Evolutionary conservation across 2,329 filamentous ascomycete species (phyloP).

Genomic region (Colletotrichum simmondsii): DNA sequence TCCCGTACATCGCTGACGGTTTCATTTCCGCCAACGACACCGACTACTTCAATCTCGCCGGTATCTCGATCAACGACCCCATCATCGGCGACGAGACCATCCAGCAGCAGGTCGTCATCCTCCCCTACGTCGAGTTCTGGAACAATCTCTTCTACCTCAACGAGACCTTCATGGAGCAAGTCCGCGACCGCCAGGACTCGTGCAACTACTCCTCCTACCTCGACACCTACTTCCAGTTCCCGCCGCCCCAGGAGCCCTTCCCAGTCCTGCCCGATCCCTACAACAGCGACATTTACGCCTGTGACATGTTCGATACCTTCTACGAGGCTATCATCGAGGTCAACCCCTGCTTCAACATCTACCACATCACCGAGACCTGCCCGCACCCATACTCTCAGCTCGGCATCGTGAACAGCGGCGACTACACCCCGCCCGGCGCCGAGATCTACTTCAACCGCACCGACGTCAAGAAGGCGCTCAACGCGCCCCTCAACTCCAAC

Average conservation of each 20-base stretch:
- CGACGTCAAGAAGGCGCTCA: slow-evolving; percentile 76
- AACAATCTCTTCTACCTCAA: slow-evolving; percentile 71
- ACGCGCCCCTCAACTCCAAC: slow-evolving; percentile 60
- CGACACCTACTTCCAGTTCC: slow-evolving; percentile 73
- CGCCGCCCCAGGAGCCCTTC: slow-evolving; percentile 68
- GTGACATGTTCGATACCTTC: slow-evolving; percentile 67
- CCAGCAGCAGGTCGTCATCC: slow-evolving; percentile 58
- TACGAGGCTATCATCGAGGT: slow-evolving; percentile 61
- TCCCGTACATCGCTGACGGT: slow-evolving; percentile 78
- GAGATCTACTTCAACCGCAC: slow-evolving; percentile 76
- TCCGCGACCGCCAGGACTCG: slow-evolving; percentile 63
- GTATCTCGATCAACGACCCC: slow-evolving; percentile 80
- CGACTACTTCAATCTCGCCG: slow-evolving; percentile 74
- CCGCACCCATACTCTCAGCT: slow-evolving; percentile 77
- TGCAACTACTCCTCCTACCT: slow-evolving; percentile 74
- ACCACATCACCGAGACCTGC: slow-evolving; percentile 79
- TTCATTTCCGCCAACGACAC: slow-evolving; percentile 76
- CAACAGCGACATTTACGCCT: slow-evolving; percentile 54
- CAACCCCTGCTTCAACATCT: slow-evolving; percentile 88
- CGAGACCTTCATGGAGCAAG: slow-evolving; percentile 61
- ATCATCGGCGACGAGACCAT: slow-evolving; percentile 64
- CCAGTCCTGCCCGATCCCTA: slow-evolving; percentile 58
- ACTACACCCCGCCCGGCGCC: slow-evolving; percentile 72
- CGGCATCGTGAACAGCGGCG: slow-evolving; percentile 72
- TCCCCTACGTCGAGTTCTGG: slow-evolving; percentile 72